A percentile compares a stretch with the other conserved stretches of the same genome.
phyloP scores from a whole-genome alignment of 2,329 filamentous ascomycete genomes.

The Colletotrichum gloeosporioides region DNA sequence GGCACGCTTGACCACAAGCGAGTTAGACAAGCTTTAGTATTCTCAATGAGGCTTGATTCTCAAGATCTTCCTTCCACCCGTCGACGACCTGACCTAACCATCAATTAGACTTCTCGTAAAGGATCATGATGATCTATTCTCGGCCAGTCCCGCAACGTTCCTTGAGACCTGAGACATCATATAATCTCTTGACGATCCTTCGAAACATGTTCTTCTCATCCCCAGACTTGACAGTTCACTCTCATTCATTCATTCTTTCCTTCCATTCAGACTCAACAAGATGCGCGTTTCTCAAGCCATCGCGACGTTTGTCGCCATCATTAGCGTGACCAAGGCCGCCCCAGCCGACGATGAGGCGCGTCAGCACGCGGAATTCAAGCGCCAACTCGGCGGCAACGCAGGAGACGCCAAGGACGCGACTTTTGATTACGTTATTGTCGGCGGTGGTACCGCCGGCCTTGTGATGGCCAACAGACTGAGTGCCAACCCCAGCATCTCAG shows the following conservation, averaged over 20 bases:
- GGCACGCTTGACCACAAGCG: not conserved
- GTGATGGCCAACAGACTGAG: constrained; percentile 36
- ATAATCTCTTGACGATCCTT: not conserved
- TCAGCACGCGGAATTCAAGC: constrained; percentile 5
- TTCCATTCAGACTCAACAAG: not conserved
- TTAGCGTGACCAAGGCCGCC: not conserved
- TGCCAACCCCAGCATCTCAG: constrained; percentile 28
- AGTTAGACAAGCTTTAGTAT: not conserved
- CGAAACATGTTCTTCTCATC: not conserved
- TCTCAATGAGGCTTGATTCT: not conserved
- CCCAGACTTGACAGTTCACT: not conserved
- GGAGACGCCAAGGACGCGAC: constrained; percentile 13
- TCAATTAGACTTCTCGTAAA: not conserved
- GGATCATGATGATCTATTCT: not conserved
- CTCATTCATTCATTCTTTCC: not conserved
- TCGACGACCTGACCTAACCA: not conserved
- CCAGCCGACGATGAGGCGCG: not conserved
- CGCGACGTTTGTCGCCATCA: not conserved
- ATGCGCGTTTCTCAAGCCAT: not conserved
- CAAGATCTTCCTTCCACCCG: not conserved
- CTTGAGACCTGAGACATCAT: not conserved
- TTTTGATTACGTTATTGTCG: constrained; percentile 32
- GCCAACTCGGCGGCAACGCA: constrained; percentile 8
- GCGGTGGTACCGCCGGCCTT: constrained; percentile 44
- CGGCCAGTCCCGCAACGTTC: no score